Percentiles rank a stretch among this genome's conserved stretches.
These are phyloP conservation scores for Aureobasidium lini DNA, from an alignment of 2,329 filamentous ascomycete species.

Conservation along the genomic window DNA sequence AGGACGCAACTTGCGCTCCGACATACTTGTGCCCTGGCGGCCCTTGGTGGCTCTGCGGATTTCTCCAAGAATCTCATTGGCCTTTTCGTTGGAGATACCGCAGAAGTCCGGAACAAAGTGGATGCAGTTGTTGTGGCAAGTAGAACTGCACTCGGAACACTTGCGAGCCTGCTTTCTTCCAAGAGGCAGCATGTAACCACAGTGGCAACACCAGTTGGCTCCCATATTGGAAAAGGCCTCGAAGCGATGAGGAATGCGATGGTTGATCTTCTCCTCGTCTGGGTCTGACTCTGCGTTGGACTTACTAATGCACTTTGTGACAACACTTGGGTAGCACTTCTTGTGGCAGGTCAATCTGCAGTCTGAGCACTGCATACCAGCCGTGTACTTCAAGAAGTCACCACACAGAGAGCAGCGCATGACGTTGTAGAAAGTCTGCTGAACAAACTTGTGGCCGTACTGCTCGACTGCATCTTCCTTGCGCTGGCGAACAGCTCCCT, in stretches of 20 bases:
- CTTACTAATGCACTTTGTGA: constrained; percentile 99
- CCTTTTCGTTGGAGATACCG: constrained; percentile 97
- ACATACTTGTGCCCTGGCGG: constrained; percentile 52
- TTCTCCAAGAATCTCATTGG: constrained; percentile 85
- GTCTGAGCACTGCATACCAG: constrained; percentile 98
- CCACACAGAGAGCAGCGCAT: constrained; percentile 98
- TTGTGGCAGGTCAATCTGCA: constrained; percentile 99
- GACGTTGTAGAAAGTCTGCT: constrained; percentile 99
- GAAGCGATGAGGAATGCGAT: constrained; percentile 96
- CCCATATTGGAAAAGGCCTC: constrained; percentile 95
- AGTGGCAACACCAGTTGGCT: constrained; percentile 99
- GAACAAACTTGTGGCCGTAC: constrained; percentile 97
- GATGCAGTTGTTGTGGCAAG: constrained; percentile 82
- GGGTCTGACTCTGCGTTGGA: constrained; percentile 97
- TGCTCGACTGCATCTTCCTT: constrained; percentile 99
- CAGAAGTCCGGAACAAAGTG: constrained; percentile 98
- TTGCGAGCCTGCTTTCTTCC: constrained; percentile 92
- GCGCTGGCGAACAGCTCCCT: constrained; percentile 91
- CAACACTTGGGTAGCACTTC: constrained; percentile 92
- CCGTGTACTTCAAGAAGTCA: constrained; percentile 96
- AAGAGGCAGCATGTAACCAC: constrained; percentile 89
- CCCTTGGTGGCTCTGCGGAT: constrained; percentile 68
- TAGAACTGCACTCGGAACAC: constrained; percentile 89
- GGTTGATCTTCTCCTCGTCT: constrained; percentile 99
- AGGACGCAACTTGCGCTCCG: constrained; percentile 59